These are phyloP conservation scores for Raffaelea ambrosiae DNA, from an alignment of 2,329 filamentous ascomycete genomes.

Conservation along the genomic window DNA sequence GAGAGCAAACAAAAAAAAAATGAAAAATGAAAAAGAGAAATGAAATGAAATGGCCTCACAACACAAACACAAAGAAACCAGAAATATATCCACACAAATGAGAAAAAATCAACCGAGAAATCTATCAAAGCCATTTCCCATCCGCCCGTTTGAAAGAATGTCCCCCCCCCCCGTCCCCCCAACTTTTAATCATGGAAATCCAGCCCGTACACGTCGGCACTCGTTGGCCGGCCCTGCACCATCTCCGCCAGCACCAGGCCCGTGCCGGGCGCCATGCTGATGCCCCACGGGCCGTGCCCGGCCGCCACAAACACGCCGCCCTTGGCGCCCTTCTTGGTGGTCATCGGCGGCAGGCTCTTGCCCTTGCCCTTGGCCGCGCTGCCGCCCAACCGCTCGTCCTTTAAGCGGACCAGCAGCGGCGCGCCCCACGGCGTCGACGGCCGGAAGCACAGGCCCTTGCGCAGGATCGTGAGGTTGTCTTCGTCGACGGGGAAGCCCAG, in stretches of 20 bases:
- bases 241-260: conserved; percentile 64
- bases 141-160: too few species aligned
- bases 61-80: too few species aligned
- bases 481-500: conserved; percentile 29
- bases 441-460: conserved; percentile 62
- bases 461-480: conserved; percentile 52
- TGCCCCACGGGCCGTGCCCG: conserved; percentile 73
- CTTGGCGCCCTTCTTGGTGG: conserved; percentile 28
- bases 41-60: too few species aligned
- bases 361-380: neutral
- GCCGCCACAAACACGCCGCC: conserved; percentile 63
- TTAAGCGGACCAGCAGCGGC: conserved; percentile 53
- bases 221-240: conserved; percentile 48
- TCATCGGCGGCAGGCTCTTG: conserved; percentile 15
- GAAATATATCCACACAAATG: too few species aligned
- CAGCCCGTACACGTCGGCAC: conserved; percentile 50
- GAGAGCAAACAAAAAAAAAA: too few species aligned
- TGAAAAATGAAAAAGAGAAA: too few species aligned
- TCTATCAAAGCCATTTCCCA: too few species aligned
- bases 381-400: conserved; percentile 44
- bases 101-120: too few species aligned
- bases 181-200: conserved; percentile 12
- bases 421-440: conserved; percentile 56
- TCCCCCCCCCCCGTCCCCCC: too few species aligned
- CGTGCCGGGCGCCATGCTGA: conserved; percentile 55